Base-by-base conservation (phyloP, 73 alveolate genomes). In the Tetrahymena malaccensis region DNA sequence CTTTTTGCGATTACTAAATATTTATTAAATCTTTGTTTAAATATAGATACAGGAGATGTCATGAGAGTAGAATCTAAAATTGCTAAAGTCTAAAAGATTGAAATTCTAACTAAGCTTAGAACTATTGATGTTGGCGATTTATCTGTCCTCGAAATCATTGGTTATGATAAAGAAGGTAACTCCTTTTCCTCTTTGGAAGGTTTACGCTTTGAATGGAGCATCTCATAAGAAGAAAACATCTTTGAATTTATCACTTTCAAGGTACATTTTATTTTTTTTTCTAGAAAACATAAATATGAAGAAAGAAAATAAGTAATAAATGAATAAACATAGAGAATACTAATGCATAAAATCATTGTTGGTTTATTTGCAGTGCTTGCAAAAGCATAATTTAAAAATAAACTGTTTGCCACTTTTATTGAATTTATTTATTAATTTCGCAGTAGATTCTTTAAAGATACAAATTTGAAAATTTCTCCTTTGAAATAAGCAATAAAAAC, bases 131-230 rank as follows among this genome's bases (percentile, higher is more conserved):
- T 96, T 13, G 99, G 97, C 25, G 99, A 97, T 58, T 85, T 95
- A 94, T 95, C 96, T 84, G 97, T 96, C 96, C 97, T 98, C 33
- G 98, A 98, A 89, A 98, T 98, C 34, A 94, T 95, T 55, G 99
- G 98, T 40, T 97, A 97, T 85, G 99, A 98, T 96, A 97, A 97
- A 34, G 97, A 96, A 94, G 99, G 99, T n/a, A 98, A 98, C 96
- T 95, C 98, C 55, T 98, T 98, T 96, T 94, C 98, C 57, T 94
- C 98, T 94, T 93, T 98, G 35, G 98, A 97, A 94, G 99, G 99
- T 55, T 97, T 98, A 96, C 97, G 97, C 94, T 98, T 98, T 94
- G 98, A 97, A 34, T 98, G 99, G 99, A 97, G 94, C 93, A 98
- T 98, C 21, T 96, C 95, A 55, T 55, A 50, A 31, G 99, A 98